These are phyloP conservation scores for Quercus aquifolioides DNA, from an alignment of 306 rosid species.

Conservation along the genomic window DNA sequence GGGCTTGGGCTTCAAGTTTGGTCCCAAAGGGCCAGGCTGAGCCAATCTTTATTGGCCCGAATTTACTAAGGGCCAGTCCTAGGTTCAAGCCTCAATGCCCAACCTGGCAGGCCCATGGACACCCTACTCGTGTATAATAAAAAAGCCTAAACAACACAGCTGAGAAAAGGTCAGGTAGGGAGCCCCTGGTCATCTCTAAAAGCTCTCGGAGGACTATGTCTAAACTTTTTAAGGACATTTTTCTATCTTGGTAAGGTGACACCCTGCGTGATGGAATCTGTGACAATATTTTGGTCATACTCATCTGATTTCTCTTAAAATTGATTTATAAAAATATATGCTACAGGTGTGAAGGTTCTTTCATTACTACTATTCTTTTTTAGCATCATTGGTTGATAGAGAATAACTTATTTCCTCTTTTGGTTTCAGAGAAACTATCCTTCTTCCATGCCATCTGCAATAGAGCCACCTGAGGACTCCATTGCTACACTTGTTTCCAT, in stretches of 20 bases:
- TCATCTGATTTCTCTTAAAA: background rate
- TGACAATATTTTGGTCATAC: background rate
- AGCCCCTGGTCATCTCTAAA: too few species aligned
- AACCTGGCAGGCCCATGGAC: too few species aligned
- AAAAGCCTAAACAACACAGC: background rate
- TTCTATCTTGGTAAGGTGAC: too few species aligned
- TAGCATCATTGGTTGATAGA: background rate
- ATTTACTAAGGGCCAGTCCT: too few species aligned
- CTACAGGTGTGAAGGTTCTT: background rate
- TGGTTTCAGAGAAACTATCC: slow-evolving; percentile 70
- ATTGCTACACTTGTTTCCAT: slow-evolving; percentile 82
- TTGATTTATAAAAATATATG: background rate
- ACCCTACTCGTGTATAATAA: background rate
- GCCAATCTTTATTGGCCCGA: too few species aligned
- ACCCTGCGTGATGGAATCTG: too few species aligned
- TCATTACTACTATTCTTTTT: background rate
- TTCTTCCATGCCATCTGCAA: slow-evolving; percentile 44
- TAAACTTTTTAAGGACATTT: too few species aligned
- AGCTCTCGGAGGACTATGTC: too few species aligned
- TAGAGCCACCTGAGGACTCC: slow-evolving; percentile 75
- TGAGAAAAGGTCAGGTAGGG: background rate
- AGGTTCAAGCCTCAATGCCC: too few species aligned
- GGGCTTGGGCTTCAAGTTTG: too few species aligned
- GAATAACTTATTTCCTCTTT: background rate
- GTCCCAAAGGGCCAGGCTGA: too few species aligned